Evolutionary conservation across 106 monocot genomes (phyloP), one percentile per base, ranked within the genome.

Genomic region (Platanthera guangdongensis): DNA sequence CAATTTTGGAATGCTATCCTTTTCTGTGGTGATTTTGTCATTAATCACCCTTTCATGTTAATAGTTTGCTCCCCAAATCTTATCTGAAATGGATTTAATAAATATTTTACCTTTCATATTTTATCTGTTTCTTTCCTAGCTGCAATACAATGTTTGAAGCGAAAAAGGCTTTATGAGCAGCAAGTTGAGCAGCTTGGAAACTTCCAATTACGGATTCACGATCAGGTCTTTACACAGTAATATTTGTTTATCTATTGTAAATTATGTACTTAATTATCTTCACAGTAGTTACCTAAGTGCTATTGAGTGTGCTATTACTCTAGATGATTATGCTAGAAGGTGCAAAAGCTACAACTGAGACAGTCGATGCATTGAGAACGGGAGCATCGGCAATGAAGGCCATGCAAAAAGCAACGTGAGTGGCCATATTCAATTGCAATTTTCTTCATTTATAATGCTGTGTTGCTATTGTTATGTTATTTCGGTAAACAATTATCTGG

Each of bases 101-200:
- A 16, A 47, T 70, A 9, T 11, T 71, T 48, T 68, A 52, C 71
- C 32, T 47, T 39, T 14, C 65, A 73, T 46, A 28, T 57, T 72
- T 51, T 2, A 30, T 60, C 59, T 57, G 22, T 18, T 47, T 51
- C 25, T 80, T 47, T 81, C 71, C 60, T 78, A 96, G 95, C 95
- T 90, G 95, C 95, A 16, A 96, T 96, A 82, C 95, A 93, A 87
- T 96, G 93, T 59, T 83, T 96, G 77, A 96, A 96, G 86, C 87
- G 93, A 79, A 96, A 96, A 80, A 88, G 87, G 64, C 85, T 96
- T 30, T 93, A 90, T 60, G 93, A 96, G 59, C 93, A 91, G 73
- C 90, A 96, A 89, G 87, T 96, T 69, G 93, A 96, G 77, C 93
- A 96, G 78, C 96, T 96, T 45, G 96, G 96, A 21, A 93, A 96